phyloP scores from a whole-genome alignment of 1,284 basidiomycete species.

The Pyrrhoderma noxium region DNA sequence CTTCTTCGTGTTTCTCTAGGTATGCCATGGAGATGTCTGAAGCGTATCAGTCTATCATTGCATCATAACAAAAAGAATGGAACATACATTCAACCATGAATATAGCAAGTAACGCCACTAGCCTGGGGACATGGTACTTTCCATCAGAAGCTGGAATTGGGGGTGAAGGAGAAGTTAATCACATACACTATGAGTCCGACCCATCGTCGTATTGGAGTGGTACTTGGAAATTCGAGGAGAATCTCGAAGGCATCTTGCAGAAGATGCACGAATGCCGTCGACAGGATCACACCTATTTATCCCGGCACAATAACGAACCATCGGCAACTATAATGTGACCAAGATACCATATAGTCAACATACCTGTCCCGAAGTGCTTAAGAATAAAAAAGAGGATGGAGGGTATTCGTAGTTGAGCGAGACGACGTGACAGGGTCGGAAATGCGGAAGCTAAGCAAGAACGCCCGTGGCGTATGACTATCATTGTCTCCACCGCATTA shows the following conservation, averaged over 20 bases:
- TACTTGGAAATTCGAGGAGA: constrained; percentile 41
- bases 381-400: constrained; percentile 66
- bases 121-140: constrained; percentile 30
- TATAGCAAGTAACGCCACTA: constrained; percentile 56
- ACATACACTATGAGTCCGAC: constrained; percentile 68
- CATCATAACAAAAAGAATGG: constrained; percentile 1
- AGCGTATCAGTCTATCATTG: constrained; percentile 18
- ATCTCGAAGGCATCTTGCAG: constrained; percentile 67
- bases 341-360: too few relatives aligned
- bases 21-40: constrained; percentile 49
- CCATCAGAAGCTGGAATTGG: neutral
- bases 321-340: too few relatives aligned
- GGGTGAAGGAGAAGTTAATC: neutral
- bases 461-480: too few relatives aligned
- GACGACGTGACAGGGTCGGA: constrained; percentile 51
- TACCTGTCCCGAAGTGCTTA: constrained; percentile 75
- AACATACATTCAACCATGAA: constrained; percentile 70
- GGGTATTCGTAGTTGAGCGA: constrained; percentile 50
- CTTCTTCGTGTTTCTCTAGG: constrained; percentile 46
- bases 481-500: too few relatives aligned
- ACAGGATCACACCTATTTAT: constrained; percentile 58
- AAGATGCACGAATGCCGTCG: constrained; percentile 73
- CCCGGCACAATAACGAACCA: neutral
- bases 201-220: constrained; percentile 43
- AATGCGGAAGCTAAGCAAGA: constrained; percentile 52